phyloP scores from a whole-genome alignment of 768 basidiomycete genomes.

The Macrolepiota dolichaula region DNA sequence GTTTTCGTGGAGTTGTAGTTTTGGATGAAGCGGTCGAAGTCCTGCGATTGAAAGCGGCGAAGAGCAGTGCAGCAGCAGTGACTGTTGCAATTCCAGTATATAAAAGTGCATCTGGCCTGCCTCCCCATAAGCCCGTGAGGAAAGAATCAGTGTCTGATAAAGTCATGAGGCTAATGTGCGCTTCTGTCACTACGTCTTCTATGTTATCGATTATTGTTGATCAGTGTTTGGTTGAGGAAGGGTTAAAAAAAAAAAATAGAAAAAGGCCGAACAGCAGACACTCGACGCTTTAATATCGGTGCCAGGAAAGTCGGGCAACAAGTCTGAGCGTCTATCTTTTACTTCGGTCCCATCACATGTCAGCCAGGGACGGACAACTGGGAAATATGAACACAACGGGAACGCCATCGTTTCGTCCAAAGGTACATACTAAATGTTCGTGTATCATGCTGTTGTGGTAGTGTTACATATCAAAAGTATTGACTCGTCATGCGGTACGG shows the following conservation, averaged over 20 bases:
- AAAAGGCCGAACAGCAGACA: background rate
- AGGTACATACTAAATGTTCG: background rate
- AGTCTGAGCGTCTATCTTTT: background rate
- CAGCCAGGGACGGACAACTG: no score
- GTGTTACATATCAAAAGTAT: background rate
- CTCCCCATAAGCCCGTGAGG: background rate
- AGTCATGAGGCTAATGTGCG: background rate
- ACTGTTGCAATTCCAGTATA: conserved; percentile 1
- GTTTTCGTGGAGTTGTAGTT: background rate
- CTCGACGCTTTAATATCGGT: background rate
- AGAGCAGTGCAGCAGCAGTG: background rate
- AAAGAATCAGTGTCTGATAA: background rate
- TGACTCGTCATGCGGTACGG: conserved; percentile 63
- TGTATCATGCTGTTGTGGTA: background rate
- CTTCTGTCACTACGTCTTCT: background rate
- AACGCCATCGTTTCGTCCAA: no score
- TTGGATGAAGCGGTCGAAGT: background rate
- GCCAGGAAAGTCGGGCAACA: background rate
- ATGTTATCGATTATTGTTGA: conserved; percentile 3
- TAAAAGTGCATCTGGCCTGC: background rate
- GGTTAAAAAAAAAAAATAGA: background rate
- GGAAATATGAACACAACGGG: no score
- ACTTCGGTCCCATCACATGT: background rate
- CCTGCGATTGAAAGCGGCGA: conserved; percentile 6
- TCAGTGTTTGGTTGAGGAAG: background rate